Evolutionary conservation across 176 grass and related monocot species (phyloP).

Genomic region (Rhipidocladum racemiflorum): DNA sequence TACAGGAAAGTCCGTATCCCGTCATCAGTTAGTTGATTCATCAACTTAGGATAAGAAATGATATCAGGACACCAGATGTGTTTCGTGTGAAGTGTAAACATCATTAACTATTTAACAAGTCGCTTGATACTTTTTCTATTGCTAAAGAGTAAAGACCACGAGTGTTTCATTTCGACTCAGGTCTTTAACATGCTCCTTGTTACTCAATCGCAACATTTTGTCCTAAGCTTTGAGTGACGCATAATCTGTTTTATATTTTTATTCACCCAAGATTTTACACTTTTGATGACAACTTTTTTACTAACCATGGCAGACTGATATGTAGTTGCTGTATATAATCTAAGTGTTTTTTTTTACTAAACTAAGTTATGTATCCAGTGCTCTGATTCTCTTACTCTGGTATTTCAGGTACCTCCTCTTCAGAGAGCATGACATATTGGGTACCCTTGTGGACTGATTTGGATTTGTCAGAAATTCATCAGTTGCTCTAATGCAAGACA

Average conservation of each 20-base stretch:
- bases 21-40: background rate
- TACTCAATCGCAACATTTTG: background rate
- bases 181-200: background rate
- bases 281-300: background rate
- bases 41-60: background rate
- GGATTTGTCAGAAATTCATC: background rate
- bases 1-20: background rate
- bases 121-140: background rate
- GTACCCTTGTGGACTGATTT: constrained; percentile 54
- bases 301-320: background rate
- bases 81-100: background rate
- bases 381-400: background rate
- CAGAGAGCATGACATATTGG: constrained; percentile 58
- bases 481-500: background rate
- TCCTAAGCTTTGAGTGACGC: background rate
- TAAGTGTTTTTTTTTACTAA: background rate
- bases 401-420: constrained; percentile 59
- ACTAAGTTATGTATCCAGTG: background rate
- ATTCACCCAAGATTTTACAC: background rate
- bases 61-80: background rate
- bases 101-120: background rate
- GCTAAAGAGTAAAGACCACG: background rate
- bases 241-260: background rate
- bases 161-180: background rate
- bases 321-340: background rate